Evolutionary conservation across 2,329 filamentous ascomycete species (phyloP).

Genomic region (Claviceps lovelessii): DNA sequence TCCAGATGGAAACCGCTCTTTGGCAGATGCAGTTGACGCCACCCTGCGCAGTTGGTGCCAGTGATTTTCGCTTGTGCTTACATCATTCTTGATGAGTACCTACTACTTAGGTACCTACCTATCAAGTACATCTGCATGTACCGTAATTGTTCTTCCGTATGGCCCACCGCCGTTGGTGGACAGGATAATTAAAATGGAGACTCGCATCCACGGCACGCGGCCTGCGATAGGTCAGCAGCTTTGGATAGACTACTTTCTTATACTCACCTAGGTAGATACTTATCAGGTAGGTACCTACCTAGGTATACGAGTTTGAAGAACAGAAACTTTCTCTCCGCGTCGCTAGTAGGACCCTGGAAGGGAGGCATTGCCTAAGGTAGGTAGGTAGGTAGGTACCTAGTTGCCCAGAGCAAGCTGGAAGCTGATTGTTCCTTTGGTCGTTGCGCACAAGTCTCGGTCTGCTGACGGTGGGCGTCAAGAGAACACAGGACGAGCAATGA

Average conservation of each 20-base stretch:
- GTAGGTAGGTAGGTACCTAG: no score
- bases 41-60: neutral
- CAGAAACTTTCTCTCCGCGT: no score
- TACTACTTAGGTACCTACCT: no score
- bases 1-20: neutral
- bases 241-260: no score
- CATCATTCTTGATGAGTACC: no score
- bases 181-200: neutral
- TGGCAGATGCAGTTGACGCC: neutral
- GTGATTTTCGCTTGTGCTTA: no score
- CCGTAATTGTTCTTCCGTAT: neutral
- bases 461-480: neutral
- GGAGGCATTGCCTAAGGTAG: no score
- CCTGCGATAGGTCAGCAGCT: no score
- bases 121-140: no score
- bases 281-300: no score
- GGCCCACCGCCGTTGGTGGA: neutral
- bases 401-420: neutral
- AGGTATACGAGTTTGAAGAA: neutral
- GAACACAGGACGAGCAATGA: neutral
- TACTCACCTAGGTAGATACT: no score
- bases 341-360: neutral
- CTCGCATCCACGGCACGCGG: neutral
- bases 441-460: neutral
- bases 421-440: neutral